Evolutionary conservation across 2,329 filamentous ascomycete genomes (phyloP), one percentile per base, ranked within the genome.

Genomic region (Aspergillus sp.): DNA sequence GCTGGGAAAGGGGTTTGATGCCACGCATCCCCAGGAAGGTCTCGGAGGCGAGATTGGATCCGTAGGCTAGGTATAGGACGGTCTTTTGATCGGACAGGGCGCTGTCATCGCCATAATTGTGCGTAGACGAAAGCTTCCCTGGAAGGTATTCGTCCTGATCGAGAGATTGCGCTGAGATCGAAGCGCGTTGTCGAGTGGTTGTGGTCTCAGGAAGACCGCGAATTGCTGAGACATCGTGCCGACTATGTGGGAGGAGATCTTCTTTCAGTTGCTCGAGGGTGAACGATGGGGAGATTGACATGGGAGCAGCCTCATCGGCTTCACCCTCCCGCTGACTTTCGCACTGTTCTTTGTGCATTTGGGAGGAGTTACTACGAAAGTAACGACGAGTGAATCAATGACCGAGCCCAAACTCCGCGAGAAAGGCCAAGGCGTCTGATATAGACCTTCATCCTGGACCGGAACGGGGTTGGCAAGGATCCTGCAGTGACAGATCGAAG

Each of bases 61-160:
- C 95, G 72, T 97, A 98, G 11, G 93, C 93, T 21, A 93, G 84
- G 73, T 93, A 93, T 52, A 93, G 82, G 24, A 92, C 81, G 1
- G 89, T 89, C 40, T 78, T 61, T 37, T 69, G 60, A n/a, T 60
- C 39, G 19, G 56, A 23, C 21, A 19, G 37, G 6, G 24, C 45
- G 27, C 41, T 44, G 33, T 55, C 33, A 31, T 55, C 41, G 24
- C 47, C 35, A 9, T 12, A 19, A 15, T 45, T 33, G 43, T 50
- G 17, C n/a, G 39, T 19, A 19, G 15, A 15, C 3, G 59, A 37
- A 19, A 65, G 51, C 37, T 68, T 64, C 17, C 63, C 63, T 4
- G 64, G 40, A 15, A 70, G 62, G 44, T 65, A 57, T 49, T 60
- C 57, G 40, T 68, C 64, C 19, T 62, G 61, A 31, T 70, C 65